Evolutionary conservation across 1,284 basidiomycete genomes (phyloP), one percentile per base, ranked within the genome.

Genomic region (Ustilago bromivora): DNA sequence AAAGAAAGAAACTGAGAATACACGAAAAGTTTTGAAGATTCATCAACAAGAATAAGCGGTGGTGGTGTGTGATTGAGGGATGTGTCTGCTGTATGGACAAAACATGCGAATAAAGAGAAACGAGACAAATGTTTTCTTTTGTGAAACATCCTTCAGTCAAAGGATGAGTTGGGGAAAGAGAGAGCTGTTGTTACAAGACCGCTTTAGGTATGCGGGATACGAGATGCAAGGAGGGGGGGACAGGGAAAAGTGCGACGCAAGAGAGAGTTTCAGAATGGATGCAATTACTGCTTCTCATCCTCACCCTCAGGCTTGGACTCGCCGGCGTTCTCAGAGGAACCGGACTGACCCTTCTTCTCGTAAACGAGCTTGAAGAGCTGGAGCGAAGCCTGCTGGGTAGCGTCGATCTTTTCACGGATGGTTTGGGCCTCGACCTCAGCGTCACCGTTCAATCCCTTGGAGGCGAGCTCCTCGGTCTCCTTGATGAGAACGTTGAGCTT

Each of bases 351-450:
- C 76, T 93, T 91, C 90, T 94, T 94, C 90, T 97, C 94, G 88
- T 98, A 97, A 34, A 96, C 93, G 92, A 96, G 97, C 89, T 97
- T 94, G 95, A 98, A 99, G 78, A 99, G 92, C 81, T 94, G 94
- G 56, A 99, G 91, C 36, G 94, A 96, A 49, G 96, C 95, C 87
- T 94, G 93, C 87, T 99, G 96, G n/a, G 95, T 95, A 89, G 95
- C 94, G 87, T 91, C 92, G 85, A 98, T 93, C 90, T 95, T 96
- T 87, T 93, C 92, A 85, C 94, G 93, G 89, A 99, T 96, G 77
- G 89, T 87, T 68, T 98, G 95, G 53, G 94, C 92, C 70, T 91
- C 93, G 84, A 97, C 88, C 38, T 90, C 90, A 15, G 90, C 90
- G 83, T 97, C 95, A 76, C 93, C 93, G 76, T 91, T 90, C 87